Evolutionary conservation across 2,329 filamentous ascomycete genomes (phyloP), one percentile per base, ranked within the genome.

Genomic region (Dactylellina leptospora): DNA sequence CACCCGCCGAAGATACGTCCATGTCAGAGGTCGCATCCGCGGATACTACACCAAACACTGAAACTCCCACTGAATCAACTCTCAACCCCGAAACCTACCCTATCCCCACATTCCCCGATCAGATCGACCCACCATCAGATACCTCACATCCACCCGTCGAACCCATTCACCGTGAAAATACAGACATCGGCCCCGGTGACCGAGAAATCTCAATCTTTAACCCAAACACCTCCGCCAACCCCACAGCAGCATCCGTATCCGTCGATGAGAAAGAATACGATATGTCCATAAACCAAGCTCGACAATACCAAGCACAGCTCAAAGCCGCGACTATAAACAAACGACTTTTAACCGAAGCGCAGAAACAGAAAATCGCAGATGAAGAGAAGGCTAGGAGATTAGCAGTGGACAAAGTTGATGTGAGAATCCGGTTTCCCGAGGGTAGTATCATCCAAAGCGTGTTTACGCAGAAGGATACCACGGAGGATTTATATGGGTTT

Each of bases 381-480:
- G 85, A 86, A 48, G 87, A 88, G 27, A 88, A 84, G 74, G 82
- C 92, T 0, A 45, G 61, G 11, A 61, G 73, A 16, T 85, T 88
- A 3, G 84, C 85, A 3, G 84, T 93, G 71, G 86, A 85, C 54
- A 85, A 86, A 28, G 85, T 96, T 28, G 84, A 87, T 25, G 84
- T 97, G 74, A 92, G 90, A 74, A 85, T 97, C 51, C 89, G 93
- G 23, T 93, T 97, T 76, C 93, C 93, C 0, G 93, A 97, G 78
- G 90, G 93, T 76, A 90, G 88, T 64, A 87, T 88, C 58, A 86
- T 92, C 28, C 86, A 92, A 55, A 88, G 88, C 81, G 85, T 84
- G n/a, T 87, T 96, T 75, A 84, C 83, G 1, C 86, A 87, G 18
- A 79, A 82, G 0, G 88, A 93, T 23, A 92, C 90, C 0, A 90